Evolutionary conservation across 2,329 filamentous ascomycete species (phyloP).

Genomic region (Ceratocystiopsis sp.): DNA sequence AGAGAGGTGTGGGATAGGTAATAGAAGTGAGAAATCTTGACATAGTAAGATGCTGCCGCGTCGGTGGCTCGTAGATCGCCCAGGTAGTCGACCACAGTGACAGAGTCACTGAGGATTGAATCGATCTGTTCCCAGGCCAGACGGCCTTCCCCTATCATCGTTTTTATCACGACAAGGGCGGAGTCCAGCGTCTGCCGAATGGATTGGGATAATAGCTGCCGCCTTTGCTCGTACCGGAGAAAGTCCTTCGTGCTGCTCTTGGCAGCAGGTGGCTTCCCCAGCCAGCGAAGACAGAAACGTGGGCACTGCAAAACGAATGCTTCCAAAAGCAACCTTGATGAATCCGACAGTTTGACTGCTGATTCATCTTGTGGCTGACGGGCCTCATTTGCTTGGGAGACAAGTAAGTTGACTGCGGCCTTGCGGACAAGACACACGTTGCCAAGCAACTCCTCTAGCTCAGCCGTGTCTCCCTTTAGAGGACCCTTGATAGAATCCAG

Average conservation of each 20-base stretch:
- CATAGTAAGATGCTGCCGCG: slow-evolving; percentile 25
- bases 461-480: slow-evolving; percentile 38
- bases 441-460: slow-evolving; percentile 43
- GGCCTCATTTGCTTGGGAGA: slow-evolving; percentile 5
- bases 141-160: slow-evolving; percentile 28
- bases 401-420: slow-evolving; percentile 32
- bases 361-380: neutral
- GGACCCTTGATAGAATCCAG: slow-evolving; percentile 38
- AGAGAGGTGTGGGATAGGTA: slow-evolving; percentile 43
- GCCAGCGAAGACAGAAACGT: slow-evolving; percentile 42
- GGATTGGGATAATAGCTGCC: slow-evolving; percentile 32
- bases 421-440: slow-evolving; percentile 39
- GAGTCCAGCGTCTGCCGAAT: slow-evolving; percentile 44
- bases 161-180: slow-evolving; percentile 37
- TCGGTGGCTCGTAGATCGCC: slow-evolving; percentile 20
- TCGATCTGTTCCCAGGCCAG: slow-evolving; percentile 39
- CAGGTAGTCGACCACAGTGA: slow-evolving; percentile 35
- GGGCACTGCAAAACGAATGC: slow-evolving; percentile 40
- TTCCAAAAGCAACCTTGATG: slow-evolving; percentile 27
- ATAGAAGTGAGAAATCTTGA: slow-evolving; percentile 57
- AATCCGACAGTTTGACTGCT: slow-evolving; percentile 1
- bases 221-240: slow-evolving; percentile 43
- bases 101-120: slow-evolving; percentile 37
- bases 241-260: slow-evolving; percentile 37
- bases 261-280: slow-evolving; percentile 37